Conservation (phyloP, 1,139 yeast species). For the Geotrichum histeridarum region DNA sequence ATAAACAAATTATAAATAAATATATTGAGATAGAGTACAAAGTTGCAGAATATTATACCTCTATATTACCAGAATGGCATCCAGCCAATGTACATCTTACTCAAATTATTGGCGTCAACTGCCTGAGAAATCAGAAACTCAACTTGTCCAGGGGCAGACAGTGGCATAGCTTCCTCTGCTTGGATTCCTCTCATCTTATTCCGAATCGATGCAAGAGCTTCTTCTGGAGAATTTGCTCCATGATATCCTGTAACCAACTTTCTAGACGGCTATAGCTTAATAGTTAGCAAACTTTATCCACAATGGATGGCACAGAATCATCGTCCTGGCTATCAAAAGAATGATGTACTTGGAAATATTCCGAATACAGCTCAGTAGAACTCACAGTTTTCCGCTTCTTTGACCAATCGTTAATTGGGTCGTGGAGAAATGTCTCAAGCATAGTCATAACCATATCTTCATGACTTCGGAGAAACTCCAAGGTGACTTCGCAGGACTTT, state of each 20-base stretch:
- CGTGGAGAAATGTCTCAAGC: slow-evolving; percentile 86
- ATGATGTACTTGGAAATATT: background rate
- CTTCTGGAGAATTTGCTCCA: slow-evolving; percentile 46
- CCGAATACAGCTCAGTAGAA: background rate
- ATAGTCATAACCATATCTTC: slow-evolving; percentile 90
- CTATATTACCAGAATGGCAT: slow-evolving; percentile 56
- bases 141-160: slow-evolving; percentile 90
- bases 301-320: background rate
- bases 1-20: no score
- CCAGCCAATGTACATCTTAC: slow-evolving; percentile 96
- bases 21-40: background rate
- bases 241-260: slow-evolving; percentile 28
- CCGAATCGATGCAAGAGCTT: slow-evolving; percentile 69
- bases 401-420: slow-evolving; percentile 59
- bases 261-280: slow-evolving; percentile 11
- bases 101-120: slow-evolving; percentile 60
- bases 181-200: slow-evolving; percentile 81
- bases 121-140: slow-evolving; percentile 86
- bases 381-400: slow-evolving; percentile 18
- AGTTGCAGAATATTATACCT: background rate
- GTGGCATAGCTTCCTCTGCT: slow-evolving; percentile 75
- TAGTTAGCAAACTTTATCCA: background rate
- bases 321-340: background rate
- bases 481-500: slow-evolving; percentile 79
- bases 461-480: slow-evolving; percentile 63